Evolutionary conservation across 129 eudicot species (phyloP).

Genomic region (Cynara cardunculus): DNA sequence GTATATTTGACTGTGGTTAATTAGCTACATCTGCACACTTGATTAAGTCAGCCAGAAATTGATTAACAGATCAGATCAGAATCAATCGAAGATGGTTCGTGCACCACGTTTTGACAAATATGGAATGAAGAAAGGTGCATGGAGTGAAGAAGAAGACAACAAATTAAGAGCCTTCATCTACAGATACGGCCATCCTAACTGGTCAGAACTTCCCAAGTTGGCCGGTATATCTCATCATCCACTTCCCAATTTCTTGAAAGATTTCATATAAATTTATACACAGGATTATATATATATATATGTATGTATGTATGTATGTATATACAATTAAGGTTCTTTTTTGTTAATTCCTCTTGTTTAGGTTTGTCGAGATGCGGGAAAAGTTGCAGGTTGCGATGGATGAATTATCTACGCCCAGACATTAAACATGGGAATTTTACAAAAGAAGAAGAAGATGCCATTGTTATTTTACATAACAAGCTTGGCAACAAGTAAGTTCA

Average conservation of each 20-base stretch:
- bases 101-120: slow-evolving; percentile 29
- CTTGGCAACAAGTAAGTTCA: slow-evolving; percentile 32
- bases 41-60: not conserved
- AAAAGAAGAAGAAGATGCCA: slow-evolving; percentile 33
- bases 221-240: slow-evolving; percentile 18
- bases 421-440: slow-evolving; percentile 32
- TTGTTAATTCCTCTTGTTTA: not conserved
- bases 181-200: slow-evolving; percentile 25
- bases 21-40: not conserved
- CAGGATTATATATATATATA: not conserved
- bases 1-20: not conserved
- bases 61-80: not conserved
- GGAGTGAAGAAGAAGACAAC: slow-evolving; percentile 39
- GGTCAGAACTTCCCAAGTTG: slow-evolving; percentile 37
- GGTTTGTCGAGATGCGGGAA: slow-evolving; percentile 44
- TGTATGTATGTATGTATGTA: too few relatives aligned
- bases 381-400: slow-evolving; percentile 52
- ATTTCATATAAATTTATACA: not conserved
- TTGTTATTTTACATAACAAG: slow-evolving; percentile 20
- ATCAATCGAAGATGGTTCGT: slow-evolving; percentile 24
- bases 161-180: slow-evolving; percentile 22
- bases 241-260: not conserved
- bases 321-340: not conserved
- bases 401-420: slow-evolving; percentile 30
- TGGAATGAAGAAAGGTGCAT: slow-evolving; percentile 37